Conservation (phyloP, 2,329 filamentous ascomycete species). For the Simplicillium sp. region DNA sequence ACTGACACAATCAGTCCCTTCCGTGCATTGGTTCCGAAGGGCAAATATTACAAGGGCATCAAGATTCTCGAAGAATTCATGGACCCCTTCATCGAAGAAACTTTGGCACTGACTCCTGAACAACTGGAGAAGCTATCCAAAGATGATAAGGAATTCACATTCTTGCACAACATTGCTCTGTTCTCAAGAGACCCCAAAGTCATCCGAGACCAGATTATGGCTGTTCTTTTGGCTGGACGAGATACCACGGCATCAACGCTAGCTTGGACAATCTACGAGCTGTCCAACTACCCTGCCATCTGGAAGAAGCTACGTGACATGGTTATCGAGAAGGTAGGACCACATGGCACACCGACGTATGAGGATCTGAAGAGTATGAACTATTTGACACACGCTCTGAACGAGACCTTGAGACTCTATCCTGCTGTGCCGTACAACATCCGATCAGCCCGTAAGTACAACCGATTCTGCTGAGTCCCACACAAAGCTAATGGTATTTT, state of each 20-base stretch:
- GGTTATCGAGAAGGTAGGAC: conserved; percentile 59
- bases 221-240: conserved; percentile 69
- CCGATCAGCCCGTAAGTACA: conserved; percentile 61
- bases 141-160: conserved; percentile 58
- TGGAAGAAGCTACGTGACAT: conserved; percentile 63
- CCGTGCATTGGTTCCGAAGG: conserved; percentile 46
- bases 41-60: conserved; percentile 52
- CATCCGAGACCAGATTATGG: conserved; percentile 68
- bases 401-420: conserved; percentile 71
- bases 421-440: conserved; percentile 74
- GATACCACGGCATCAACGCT: conserved; percentile 82
- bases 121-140: conserved; percentile 63
- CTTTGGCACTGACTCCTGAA: conserved; percentile 50
- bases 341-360: conserved; percentile 57
- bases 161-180: conserved; percentile 66
- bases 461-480: neutral
- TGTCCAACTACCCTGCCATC: conserved; percentile 59
- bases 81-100: conserved; percentile 57
- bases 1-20: conserved; percentile 29
- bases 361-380: conserved; percentile 79
- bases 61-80: conserved; percentile 60
- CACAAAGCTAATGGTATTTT: neutral
- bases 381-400: conserved; percentile 64
- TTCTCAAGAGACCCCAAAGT: conserved; percentile 54
- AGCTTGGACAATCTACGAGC: conserved; percentile 75